Evolutionary conservation across 2,329 filamentous ascomycete species (phyloP).

Genomic region (Drechslerella dactyloides): DNA sequence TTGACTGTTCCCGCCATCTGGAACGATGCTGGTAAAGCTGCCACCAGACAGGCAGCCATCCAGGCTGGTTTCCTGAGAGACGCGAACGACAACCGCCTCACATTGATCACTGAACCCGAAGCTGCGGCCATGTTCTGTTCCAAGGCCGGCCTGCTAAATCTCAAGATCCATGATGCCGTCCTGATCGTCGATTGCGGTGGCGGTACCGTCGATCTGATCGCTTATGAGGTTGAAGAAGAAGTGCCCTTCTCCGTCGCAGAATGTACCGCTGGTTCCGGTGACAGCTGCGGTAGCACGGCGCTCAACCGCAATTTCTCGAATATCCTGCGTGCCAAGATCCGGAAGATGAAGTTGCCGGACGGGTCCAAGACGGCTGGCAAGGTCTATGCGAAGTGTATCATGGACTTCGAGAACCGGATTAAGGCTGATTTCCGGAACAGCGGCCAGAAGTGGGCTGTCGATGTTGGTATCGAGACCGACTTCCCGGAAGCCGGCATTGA

Average conservation of each 20-base stretch:
- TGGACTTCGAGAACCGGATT: slow-evolving; percentile 99
- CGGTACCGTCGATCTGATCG: slow-evolving; percentile 97
- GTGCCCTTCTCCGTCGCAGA: slow-evolving; percentile 95
- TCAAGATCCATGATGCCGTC: slow-evolving; percentile 98
- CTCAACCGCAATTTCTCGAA: slow-evolving; percentile 98
- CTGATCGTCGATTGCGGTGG: slow-evolving; percentile 98
- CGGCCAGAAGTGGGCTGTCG: slow-evolving; percentile 97
- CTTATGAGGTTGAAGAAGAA: slow-evolving; percentile 98
- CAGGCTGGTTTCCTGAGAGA: slow-evolving; percentile 96
- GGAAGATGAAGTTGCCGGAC: slow-evolving; percentile 98
- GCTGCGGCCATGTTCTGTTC: slow-evolving; percentile 97
- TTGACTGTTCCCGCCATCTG: slow-evolving; percentile 98
- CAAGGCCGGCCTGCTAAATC: slow-evolving; percentile 91
- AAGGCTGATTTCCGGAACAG: slow-evolving; percentile 99
- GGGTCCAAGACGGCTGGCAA: slow-evolving; percentile 96
- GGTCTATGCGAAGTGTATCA: slow-evolving; percentile 98
- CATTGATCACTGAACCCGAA: slow-evolving; percentile 93
- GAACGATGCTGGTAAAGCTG: slow-evolving; percentile 98
- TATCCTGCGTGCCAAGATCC: slow-evolving; percentile 94
- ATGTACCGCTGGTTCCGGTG: slow-evolving; percentile 94
- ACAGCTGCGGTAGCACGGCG: slow-evolving; percentile 97
- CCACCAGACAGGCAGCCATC: slow-evolving; percentile 91
- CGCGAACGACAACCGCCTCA: slow-evolving; percentile 95
- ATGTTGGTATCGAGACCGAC: slow-evolving; percentile 97
- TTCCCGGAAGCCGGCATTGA: slow-evolving; percentile 98